Evolutionary conservation across 2,329 filamentous ascomycete genomes (phyloP).

Genomic region (Periconia macrospinosa): DNA sequence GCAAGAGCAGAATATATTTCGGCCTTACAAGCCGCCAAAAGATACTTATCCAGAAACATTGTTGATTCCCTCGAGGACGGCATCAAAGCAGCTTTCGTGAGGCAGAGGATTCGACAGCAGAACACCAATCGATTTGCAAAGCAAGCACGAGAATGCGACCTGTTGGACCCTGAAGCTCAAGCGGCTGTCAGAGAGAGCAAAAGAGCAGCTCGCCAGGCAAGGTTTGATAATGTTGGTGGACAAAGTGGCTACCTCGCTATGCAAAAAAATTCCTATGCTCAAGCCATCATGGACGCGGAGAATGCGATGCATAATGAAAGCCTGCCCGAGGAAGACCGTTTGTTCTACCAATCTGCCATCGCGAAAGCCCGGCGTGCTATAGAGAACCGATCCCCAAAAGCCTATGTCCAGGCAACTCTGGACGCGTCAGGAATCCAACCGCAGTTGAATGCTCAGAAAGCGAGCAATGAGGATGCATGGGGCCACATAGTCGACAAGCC

Average conservation of each 20-base stretch:
- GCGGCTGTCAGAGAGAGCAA: neutral
- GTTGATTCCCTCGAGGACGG: constrained; percentile 29
- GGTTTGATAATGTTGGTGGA: constrained; percentile 15
- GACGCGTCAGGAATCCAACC: constrained; percentile 1
- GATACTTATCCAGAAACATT: constrained; percentile 17
- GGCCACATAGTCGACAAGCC: neutral
- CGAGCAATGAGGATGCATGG: neutral
- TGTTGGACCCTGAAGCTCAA: neutral
- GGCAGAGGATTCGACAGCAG: constrained; percentile 17
- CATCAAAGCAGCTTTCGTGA: constrained; percentile 26
- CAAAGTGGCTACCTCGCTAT: constrained; percentile 10
- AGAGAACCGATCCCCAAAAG: constrained; percentile 18
- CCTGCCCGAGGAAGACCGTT: constrained; percentile 14
- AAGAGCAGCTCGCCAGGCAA: neutral
- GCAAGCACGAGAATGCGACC: neutral
- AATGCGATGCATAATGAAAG: constrained; percentile 17
- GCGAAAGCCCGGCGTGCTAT: constrained; percentile 23
- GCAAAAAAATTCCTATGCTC: constrained; percentile 13
- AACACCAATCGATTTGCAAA: neutral
- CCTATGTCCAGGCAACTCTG: constrained; percentile 18
- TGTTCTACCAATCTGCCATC: constrained; percentile 18
- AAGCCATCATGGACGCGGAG: constrained; percentile 20
- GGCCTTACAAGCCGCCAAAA: constrained; percentile 15
- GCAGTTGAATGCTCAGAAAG: too few species aligned
- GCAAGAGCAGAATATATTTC: constrained; percentile 19